Base-by-base conservation (phyloP, 129 eudicot species). In the Ambrosia trifida region DNA sequence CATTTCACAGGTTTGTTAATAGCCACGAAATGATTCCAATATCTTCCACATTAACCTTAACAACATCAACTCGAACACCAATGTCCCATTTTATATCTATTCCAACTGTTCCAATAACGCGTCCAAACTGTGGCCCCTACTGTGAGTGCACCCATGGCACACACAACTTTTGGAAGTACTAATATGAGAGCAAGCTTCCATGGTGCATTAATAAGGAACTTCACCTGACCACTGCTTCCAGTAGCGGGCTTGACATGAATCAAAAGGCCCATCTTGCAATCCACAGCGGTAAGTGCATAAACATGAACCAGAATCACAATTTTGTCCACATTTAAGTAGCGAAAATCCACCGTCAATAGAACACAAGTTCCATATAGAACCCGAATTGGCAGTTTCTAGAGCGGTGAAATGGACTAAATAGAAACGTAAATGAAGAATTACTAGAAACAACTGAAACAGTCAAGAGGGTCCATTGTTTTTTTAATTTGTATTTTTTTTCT, bases 201-300 rank as follows among this genome's bases (percentile, higher is more conserved):
- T 30, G 64, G 41, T 58, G 10, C 36, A 11, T 57, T 57, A 36
- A 36, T 9, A 11, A 65, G 2, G 11, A 9, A 47, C 49, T 68
- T 68, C 30, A 68, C 93, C 66, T 84, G 85, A 43, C 93, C 87
- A 45, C 93, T 87, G 70, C 83, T 61, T 59, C 88, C 93, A 19
- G 76, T 70, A 41, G 72, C 46, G 5, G 52, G 38, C 56, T 47
- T 61, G 58, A 79, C 81, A 41, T 17, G 11, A 67, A 84, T 17
- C 35, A 81, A 69, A 41, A 73, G 76, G 11, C 93, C 85, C 3
- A 85, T 87, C 64, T 87, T 84, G 69, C 93, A 87, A 74, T 87
- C 84, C 60, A 87, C 24, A 5, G 89, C 82, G 16, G 47, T 70
- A 79, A 56, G 71, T 28, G 14, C 72, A 70, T 51, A 78, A 59